Base-by-base conservation (phyloP, 176 grass and related monocot species). In the Eragrostis curvula region DNA sequence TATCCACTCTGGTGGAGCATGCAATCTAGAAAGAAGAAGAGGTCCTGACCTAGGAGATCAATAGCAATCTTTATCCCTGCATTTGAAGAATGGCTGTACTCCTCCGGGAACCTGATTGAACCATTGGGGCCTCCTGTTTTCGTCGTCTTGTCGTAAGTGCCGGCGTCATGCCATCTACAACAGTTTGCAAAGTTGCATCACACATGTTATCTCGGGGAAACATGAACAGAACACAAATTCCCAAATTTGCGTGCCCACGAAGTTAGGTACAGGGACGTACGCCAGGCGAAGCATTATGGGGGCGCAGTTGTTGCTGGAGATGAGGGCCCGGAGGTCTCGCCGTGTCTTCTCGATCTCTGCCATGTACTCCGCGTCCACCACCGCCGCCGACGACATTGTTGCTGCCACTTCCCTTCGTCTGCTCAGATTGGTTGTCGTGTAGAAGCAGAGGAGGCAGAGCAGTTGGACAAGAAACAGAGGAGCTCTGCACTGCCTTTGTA, bases 81-180 rank as follows among this genome's bases (percentile, higher is more conserved):
- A 20, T 93, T 96, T 0, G 88, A 53, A 0, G 30, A 41, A 25
- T 96, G 93, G 27, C 51, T 48, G 62, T 90, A 81, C 86, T 96
- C 93, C 78, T 75, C 58, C 13, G 74, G 49, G 1, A 86, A 16
- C 83, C 93, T 84, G 59, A 93, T 88, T 2, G 90, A 93, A 0
- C 93, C 90, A 43, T 90, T 90, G 36, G 90, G 93, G 23, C 93
- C 93, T 72, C 93, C 89, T 0, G 89, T 93, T 39, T 82, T 85
- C 58, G 83, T 91, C 29, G 25, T 45, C 66, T 55, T 81, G 60
- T 96, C 90, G 71, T 89, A 96, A 29, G 93, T 90, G 28, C 93
- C 93, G 23, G 93, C 90, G 21, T 93, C 90, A 7, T 92, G 93
- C 90, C 90, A 96, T 68, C 93, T 96, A 65, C 78, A 40, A 5